Conservation (phyloP, 2,329 filamentous ascomycete species). For the Clarireedia paspali region DNA sequence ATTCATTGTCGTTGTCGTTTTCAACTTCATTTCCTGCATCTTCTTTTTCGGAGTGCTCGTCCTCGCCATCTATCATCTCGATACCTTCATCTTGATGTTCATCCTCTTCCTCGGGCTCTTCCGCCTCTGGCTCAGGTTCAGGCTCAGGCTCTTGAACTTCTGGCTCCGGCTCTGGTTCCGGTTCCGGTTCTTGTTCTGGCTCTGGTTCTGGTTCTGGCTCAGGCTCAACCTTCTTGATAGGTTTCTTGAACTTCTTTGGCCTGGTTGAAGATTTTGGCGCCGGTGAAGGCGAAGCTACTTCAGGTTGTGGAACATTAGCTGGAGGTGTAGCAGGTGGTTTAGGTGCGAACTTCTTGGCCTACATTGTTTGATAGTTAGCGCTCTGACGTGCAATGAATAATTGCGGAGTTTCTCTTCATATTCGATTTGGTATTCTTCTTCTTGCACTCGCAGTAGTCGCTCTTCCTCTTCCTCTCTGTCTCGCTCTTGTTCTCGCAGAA, state of each 20-base stretch:
- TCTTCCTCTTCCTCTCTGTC: neutral
- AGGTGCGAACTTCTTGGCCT: conserved; percentile 11
- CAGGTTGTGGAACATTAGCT: conserved; percentile 5
- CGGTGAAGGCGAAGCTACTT: conserved; percentile 7
- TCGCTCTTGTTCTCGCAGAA: neutral
- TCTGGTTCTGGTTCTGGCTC: conserved; percentile 24
- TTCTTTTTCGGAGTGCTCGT: neutral
- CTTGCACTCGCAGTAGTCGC: neutral
- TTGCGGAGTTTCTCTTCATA: conserved; percentile 1
- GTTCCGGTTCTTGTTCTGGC: conserved; percentile 29
- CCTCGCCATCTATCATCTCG: conserved; percentile 3
- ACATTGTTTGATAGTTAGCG: conserved; percentile 10
- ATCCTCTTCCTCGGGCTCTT: conserved; percentile 1
- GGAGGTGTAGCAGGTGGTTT: conserved; percentile 8
- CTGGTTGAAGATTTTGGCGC: neutral
- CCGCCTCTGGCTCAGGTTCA: neutral
- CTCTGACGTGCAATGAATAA: conserved; percentile 6
- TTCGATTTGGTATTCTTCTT: neutral
- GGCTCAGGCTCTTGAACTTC: conserved; percentile 48
- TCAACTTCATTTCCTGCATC: neutral
- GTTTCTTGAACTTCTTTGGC: conserved; percentile 6
- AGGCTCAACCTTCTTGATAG: conserved; percentile 39
- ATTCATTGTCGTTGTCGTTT: neutral
- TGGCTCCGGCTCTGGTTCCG: conserved; percentile 36
- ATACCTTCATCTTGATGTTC: conserved; percentile 6